Evolutionary conservation across 345 rosid genomes (phyloP).

Genomic region (Populus pruinosa): DNA sequence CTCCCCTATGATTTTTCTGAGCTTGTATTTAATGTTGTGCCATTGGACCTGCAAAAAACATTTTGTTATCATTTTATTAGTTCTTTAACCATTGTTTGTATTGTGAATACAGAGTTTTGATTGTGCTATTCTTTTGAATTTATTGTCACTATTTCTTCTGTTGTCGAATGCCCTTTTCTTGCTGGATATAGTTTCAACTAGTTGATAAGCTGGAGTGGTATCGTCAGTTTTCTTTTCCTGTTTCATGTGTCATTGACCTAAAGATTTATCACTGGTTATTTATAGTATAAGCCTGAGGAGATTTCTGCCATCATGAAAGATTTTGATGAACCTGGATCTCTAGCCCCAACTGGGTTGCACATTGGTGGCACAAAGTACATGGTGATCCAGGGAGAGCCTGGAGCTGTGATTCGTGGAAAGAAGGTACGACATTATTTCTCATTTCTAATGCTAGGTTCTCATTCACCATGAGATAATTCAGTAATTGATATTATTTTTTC

Average conservation of each 20-base stretch:
- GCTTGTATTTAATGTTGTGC: neutral
- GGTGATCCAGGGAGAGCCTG: slow-evolving; percentile 29
- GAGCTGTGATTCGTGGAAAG: slow-evolving; percentile 29
- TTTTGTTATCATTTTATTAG: neutral
- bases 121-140: neutral
- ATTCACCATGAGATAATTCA: neutral
- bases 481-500: neutral
- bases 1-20: too few species aligned
- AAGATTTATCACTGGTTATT: neutral
- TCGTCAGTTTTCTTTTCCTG: neutral
- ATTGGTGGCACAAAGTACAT: slow-evolving; percentile 24
- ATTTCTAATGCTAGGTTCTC: neutral
- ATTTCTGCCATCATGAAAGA: slow-evolving; percentile 21
- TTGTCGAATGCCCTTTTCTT: neutral
- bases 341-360: slow-evolving; percentile 22
- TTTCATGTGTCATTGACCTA: neutral
- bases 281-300: slow-evolving; percentile 22
- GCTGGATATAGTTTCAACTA: neutral
- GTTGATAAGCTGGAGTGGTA: too few species aligned
- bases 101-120: neutral
- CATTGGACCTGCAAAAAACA: neutral
- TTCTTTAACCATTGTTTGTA: too few species aligned
- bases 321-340: slow-evolving; percentile 24
- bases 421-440: slow-evolving; percentile 4
- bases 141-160: neutral